Percentiles rank a stretch among this genome's conserved stretches.
phyloP scores from a whole-genome alignment of 768 basidiomycete genomes.

The Boletus sp. region DNA sequence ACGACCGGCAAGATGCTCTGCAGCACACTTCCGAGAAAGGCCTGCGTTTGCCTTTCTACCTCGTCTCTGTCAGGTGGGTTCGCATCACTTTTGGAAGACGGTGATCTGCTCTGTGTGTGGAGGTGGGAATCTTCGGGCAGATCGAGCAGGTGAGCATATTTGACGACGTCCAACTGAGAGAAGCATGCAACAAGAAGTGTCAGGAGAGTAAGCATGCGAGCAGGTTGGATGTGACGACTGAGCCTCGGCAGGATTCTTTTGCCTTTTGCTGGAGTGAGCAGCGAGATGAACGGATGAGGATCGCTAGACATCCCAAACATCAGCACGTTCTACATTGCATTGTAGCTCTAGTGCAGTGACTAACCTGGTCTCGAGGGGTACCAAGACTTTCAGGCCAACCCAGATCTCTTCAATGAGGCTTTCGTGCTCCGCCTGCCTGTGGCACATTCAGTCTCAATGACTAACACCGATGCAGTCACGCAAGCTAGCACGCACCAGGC shows the following conservation, averaged over 20 bases:
- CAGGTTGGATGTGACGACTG: slow-evolving; percentile 73
- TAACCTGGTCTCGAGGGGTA: slow-evolving; percentile 91
- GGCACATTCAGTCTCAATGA: slow-evolving; percentile 2
- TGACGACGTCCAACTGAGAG: slow-evolving; percentile 88
- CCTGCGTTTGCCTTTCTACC: slow-evolving; percentile 85
- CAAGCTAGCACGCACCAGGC: slow-evolving; percentile 42
- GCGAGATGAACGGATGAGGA: slow-evolving; percentile 95
- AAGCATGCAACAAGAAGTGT: slow-evolving; percentile 94
- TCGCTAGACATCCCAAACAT: slow-evolving; percentile 45
- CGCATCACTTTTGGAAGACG: slow-evolving; percentile 15
- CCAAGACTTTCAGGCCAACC: slow-evolving; percentile 79
- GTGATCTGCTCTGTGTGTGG: slow-evolving; percentile 17
- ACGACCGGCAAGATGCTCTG: slow-evolving; percentile 85
- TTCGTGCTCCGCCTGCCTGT: slow-evolving; percentile 58
- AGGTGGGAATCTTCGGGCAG: slow-evolving; percentile 52
- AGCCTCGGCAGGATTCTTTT: slow-evolving; percentile 89
- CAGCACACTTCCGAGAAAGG: slow-evolving; percentile 79
- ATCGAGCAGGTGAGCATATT: slow-evolving; percentile 71
- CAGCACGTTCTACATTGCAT: background rate
- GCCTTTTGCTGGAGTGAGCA: slow-evolving; percentile 85
- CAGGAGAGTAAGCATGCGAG: slow-evolving; percentile 81
- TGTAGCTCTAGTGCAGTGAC: slow-evolving; percentile 2
- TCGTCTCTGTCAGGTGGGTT: slow-evolving; percentile 50
- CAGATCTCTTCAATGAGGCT: slow-evolving; percentile 68
- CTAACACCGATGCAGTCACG: background rate